Evolutionary conservation across 139 green algal genomes (phyloP).

Genomic region (Zygnema cylindricum): DNA sequence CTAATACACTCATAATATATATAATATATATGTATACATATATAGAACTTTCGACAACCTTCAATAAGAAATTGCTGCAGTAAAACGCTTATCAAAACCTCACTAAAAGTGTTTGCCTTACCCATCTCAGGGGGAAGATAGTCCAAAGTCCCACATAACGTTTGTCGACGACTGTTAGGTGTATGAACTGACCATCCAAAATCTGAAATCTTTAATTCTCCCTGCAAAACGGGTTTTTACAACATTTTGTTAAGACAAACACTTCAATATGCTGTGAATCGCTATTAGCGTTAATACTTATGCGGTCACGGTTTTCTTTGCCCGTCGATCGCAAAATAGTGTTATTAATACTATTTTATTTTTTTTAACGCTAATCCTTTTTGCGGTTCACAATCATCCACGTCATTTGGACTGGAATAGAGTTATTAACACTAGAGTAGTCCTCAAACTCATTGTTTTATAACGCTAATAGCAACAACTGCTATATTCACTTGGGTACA

Average conservation of each 20-base stretch:
- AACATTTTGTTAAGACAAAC: not conserved
- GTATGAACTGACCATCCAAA: slow-evolving; percentile 98
- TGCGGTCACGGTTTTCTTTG: no score
- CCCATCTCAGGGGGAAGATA: slow-evolving; percentile 98
- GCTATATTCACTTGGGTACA: no score
- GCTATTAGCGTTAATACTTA: no score
- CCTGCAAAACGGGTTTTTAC: slow-evolving; percentile 61
- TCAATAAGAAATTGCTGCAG: not conserved
- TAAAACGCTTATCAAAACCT: not conserved
- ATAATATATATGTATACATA: not conserved
- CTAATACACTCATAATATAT: not conserved
- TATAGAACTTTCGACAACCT: not conserved
- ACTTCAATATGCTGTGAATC: no score
- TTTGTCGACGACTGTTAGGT: slow-evolving; percentile 84
- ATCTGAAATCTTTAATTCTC: slow-evolving; percentile 97
- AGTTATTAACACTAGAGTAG: no score
- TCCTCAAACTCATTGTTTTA: no score
- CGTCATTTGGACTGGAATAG: no score
- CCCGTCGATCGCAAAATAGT: no score
- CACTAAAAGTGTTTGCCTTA: not conserved
- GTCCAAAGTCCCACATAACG: slow-evolving; percentile 98
- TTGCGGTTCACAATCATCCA: no score
- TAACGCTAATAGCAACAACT: no score
- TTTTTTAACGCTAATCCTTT: no score
- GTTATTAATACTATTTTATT: no score